Percentiles rank a stretch among this genome's conserved stretches.
Conservation (phyloP, 2,329 filamentous ascomycete species). For the Cladophialophora exuberans region DNA sequence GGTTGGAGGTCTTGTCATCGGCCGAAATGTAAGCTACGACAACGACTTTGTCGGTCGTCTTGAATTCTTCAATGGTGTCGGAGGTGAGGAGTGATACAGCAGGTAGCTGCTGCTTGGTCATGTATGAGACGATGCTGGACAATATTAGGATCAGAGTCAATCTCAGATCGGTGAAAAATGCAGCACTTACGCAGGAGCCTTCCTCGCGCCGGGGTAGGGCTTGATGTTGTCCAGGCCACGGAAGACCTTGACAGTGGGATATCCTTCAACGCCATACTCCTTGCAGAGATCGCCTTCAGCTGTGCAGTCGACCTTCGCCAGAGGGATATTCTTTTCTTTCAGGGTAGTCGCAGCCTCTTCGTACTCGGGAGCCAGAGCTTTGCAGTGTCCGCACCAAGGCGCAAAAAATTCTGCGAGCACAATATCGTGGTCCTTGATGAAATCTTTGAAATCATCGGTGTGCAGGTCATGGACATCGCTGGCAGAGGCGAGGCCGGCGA, state of each 20-base stretch:
- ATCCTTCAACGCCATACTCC: constrained; percentile 88
- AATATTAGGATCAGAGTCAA: constrained; percentile 31
- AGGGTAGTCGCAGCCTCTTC: constrained; percentile 53
- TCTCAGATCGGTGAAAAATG: not conserved
- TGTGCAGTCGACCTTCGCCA: constrained; percentile 76
- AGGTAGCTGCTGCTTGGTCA: constrained; percentile 96
- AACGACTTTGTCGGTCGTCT: constrained; percentile 96
- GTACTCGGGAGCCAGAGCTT: constrained; percentile 74
- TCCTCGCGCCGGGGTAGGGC: constrained; percentile 86
- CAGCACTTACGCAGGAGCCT: constrained; percentile 68
- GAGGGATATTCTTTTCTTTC: constrained; percentile 52
- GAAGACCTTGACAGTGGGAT: constrained; percentile 99
- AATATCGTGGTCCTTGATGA: constrained; percentile 81
- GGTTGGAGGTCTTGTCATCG: constrained; percentile 81
- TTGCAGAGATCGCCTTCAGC: constrained; percentile 91
- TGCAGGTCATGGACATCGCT: constrained; percentile 87
- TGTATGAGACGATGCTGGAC: constrained; percentile 73
- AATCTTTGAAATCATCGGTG: constrained; percentile 83
- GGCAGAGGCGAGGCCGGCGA: constrained; percentile 43
- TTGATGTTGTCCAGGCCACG: constrained; percentile 79
- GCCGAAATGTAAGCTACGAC: constrained; percentile 83
- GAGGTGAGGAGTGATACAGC: constrained; percentile 82
- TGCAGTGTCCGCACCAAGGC: constrained; percentile 98
- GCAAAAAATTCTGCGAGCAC: constrained; percentile 98
- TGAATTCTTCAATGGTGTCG: constrained; percentile 91